Conservation (phyloP, 257 asterid genomes). For the Penstemon davidsonii region DNA sequence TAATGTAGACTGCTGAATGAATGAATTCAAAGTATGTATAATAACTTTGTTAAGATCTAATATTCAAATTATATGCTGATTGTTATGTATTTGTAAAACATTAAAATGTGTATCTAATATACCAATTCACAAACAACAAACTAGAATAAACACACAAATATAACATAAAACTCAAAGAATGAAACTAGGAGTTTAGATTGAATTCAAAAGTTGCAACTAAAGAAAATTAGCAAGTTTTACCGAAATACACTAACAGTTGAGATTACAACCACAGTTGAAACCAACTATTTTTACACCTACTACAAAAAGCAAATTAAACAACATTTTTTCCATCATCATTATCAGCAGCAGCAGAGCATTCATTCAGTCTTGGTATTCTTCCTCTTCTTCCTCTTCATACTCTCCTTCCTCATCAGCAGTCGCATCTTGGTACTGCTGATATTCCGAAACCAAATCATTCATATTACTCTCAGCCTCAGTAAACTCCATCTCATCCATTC, state of each 20-base stretch:
- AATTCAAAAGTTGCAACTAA: constrained; percentile 4
- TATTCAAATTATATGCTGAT: too few relatives aligned
- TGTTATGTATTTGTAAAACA: too few relatives aligned
- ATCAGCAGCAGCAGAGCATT: too few relatives aligned
- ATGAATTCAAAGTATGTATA: too few relatives aligned
- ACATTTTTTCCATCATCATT: background rate
- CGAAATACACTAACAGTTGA: constrained; percentile 34
- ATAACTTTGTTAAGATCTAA: too few relatives aligned
- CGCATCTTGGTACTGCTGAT: constrained; percentile 38
- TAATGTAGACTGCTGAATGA: too few relatives aligned
- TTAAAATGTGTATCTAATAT: too few relatives aligned
- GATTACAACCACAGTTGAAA: constrained; percentile 36
- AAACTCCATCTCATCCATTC: constrained; percentile 25
- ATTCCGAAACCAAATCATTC: constrained; percentile 38
- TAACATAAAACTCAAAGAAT: too few relatives aligned
- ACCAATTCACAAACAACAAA: too few relatives aligned
- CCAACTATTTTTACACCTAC: constrained; percentile 19
- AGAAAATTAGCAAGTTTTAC: background rate
- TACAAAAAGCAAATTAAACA: background rate
- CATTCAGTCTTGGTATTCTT: constrained; percentile 11
- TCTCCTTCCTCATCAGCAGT: constrained; percentile 30
- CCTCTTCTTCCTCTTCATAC: constrained; percentile 37
- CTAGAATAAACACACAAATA: too few relatives aligned
- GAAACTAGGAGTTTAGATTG: background rate
- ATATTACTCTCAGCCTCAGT: constrained; percentile 22